phyloP scores from a whole-genome alignment of 1,284 basidiomycete genomes.

The Leccinum fallax region DNA sequence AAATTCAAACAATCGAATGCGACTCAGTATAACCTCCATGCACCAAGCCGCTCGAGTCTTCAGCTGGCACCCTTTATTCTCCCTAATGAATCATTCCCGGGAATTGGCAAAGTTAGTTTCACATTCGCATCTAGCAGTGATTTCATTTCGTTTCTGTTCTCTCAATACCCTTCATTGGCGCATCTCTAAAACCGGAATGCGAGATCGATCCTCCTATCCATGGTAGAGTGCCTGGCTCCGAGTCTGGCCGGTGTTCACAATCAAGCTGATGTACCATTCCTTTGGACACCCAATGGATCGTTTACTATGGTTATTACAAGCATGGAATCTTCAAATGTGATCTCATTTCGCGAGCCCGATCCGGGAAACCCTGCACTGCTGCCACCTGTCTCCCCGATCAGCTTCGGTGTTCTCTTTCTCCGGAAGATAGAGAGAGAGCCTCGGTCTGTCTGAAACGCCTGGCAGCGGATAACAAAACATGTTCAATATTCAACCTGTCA shows the following conservation, averaged over 20 bases:
- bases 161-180: neutral
- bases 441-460: neutral
- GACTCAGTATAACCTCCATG: neutral
- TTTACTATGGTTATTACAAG: neutral
- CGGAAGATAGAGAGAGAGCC: neutral
- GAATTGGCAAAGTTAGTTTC: neutral
- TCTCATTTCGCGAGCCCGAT: neutral
- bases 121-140: neutral
- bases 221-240: neutral
- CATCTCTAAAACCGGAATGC: neutral
- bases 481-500: neutral
- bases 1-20: neutral
- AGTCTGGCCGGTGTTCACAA: neutral
- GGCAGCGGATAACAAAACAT: neutral
- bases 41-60: neutral
- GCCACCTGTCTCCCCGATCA: neutral
- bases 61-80: neutral
- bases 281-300: neutral
- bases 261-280: neutral
- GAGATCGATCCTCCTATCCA: neutral
- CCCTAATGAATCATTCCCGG: neutral
- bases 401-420: neutral
- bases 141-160: neutral
- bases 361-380: neutral
- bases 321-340: neutral